phyloP scores from a whole-genome alignment of 495 filamentous ascomycete genomes.

The Parachaetomium inaequale region DNA sequence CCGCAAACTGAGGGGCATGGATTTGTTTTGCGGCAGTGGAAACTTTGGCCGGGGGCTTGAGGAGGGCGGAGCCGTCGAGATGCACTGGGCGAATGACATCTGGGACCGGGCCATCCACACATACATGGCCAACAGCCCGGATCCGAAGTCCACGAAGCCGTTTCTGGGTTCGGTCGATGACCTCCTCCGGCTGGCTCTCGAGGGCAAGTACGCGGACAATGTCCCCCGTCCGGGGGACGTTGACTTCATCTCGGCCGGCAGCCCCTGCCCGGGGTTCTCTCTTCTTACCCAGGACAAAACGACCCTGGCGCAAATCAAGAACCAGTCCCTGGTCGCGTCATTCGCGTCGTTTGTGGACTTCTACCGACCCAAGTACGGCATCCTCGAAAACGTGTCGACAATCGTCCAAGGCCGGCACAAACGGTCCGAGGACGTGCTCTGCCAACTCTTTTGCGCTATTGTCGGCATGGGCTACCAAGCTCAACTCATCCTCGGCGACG shows the following conservation, averaged over 20 bases:
- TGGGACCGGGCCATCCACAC: conserved; percentile 60
- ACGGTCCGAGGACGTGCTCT: conserved; percentile 56
- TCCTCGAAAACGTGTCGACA: conserved; percentile 67
- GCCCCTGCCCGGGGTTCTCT: conserved; percentile 72
- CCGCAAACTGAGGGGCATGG: conserved; percentile 52
- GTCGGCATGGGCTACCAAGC: conserved; percentile 72
- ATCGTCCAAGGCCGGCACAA: conserved; percentile 49
- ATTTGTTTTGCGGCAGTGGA: conserved; percentile 71
- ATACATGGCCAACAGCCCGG: conserved; percentile 57
- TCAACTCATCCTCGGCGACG: conserved; percentile 58
- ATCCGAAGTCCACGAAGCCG: conserved; percentile 36
- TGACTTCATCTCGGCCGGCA: conserved; percentile 66
- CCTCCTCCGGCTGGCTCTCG: conserved; percentile 53
- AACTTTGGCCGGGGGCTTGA: conserved; percentile 72
- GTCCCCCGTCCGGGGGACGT: conserved; percentile 59
- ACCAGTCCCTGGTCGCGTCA: conserved; percentile 68
- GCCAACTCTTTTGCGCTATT: conserved; percentile 63
- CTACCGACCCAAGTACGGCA: conserved; percentile 65
- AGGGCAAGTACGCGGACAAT: conserved; percentile 40
- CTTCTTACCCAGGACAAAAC: conserved; percentile 50
- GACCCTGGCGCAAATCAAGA: conserved; percentile 48
- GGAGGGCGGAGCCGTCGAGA: conserved; percentile 61
- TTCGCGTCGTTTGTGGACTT: conserved; percentile 71
- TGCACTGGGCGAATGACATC: conserved; percentile 63
- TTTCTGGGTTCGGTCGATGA: conserved; percentile 70